phyloP scores from a whole-genome alignment of 495 filamentous ascomycete genomes.

The Penicillium silybi region DNA sequence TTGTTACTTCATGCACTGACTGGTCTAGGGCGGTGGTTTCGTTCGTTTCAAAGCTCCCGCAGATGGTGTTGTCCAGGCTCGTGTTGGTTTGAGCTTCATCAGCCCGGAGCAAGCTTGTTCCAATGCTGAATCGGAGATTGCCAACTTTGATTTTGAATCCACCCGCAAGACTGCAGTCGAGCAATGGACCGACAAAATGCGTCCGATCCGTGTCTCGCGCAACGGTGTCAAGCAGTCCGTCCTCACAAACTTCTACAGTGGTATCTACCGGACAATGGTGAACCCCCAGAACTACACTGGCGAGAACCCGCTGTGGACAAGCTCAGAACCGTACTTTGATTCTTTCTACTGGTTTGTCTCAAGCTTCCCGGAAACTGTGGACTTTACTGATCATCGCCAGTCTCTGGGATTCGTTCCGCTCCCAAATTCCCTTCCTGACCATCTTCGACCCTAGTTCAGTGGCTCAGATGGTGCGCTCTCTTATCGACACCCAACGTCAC shows the following conservation, averaged over 20 bases:
- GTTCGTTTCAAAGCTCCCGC: conserved; percentile 49
- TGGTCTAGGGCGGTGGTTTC: conserved; percentile 57
- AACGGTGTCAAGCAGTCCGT: conserved; percentile 52
- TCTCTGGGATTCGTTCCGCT: conserved; percentile 62
- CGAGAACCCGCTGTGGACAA: conserved; percentile 68
- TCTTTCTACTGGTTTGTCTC: conserved; percentile 50
- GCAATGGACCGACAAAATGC: conserved; percentile 52
- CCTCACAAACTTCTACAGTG: conserved; percentile 56
- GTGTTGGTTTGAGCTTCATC: conserved; percentile 70
- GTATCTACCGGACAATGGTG: conserved; percentile 55
- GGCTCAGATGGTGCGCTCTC: conserved; percentile 60
- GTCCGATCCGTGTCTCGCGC: conserved; percentile 44
- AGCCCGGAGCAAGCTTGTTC: conserved; percentile 59
- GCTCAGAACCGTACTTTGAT: conserved; percentile 60
- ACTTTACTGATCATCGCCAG: conserved; percentile 20
- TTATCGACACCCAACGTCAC: conserved; percentile 69
- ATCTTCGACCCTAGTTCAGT: conserved; percentile 61
- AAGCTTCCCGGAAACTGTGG: background rate
- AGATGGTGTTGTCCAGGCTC: conserved; percentile 48
- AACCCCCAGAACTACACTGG: conserved; percentile 72
- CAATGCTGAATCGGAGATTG: conserved; percentile 59
- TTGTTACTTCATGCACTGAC: background rate
- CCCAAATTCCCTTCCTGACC: conserved; percentile 60
- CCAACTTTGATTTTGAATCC: conserved; percentile 43
- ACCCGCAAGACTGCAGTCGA: conserved; percentile 39